These are phyloP conservation scores for Coemansia sp. DNA, from an alignment of 192 early-diverging fungal species.

Conservation along the genomic window DNA sequence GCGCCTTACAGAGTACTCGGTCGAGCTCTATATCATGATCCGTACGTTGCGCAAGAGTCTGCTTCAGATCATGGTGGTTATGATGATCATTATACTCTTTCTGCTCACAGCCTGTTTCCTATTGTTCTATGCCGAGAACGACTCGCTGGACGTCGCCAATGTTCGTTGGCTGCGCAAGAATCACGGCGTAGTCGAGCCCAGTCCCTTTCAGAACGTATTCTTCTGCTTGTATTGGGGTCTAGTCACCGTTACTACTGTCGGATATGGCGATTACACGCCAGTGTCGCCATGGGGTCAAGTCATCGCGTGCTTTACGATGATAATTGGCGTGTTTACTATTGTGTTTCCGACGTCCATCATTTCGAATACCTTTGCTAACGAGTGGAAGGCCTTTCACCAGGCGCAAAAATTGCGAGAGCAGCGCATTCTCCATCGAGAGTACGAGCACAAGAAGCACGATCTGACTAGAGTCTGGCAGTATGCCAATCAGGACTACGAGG, in stretches of 20 bases:
- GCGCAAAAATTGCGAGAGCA: constrained; percentile 43
- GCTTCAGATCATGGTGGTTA: constrained; percentile 41
- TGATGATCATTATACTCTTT: constrained; percentile 32
- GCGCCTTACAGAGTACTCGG: constrained; percentile 44
- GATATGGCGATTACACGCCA: constrained; percentile 58
- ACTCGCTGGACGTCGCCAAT: constrained; percentile 23
- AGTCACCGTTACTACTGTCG: constrained; percentile 57
- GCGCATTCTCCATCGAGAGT: constrained; percentile 25
- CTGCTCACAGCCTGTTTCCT: constrained; percentile 44
- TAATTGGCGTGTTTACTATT: constrained; percentile 57
- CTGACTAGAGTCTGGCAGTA: constrained; percentile 23
- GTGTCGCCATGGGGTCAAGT: constrained; percentile 54
- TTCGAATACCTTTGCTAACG: constrained; percentile 56
- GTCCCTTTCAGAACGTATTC: constrained; percentile 57
- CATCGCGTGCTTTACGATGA: constrained; percentile 54
- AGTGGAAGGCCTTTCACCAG: constrained; percentile 53
- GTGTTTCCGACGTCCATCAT: constrained; percentile 60
- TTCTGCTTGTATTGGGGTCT: constrained; percentile 57
- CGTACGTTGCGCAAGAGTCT: constrained; percentile 45
- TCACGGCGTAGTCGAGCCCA: constrained; percentile 36
- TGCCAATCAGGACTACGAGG: constrained; percentile 28
- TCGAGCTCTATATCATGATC: constrained; percentile 47
- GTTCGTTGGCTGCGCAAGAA: constrained; percentile 49
- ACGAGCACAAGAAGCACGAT: constrained; percentile 22
- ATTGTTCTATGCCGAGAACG: constrained; percentile 49